Conservation (phyloP, 768 basidiomycete species). For the Exsudoporus frostii region DNA sequence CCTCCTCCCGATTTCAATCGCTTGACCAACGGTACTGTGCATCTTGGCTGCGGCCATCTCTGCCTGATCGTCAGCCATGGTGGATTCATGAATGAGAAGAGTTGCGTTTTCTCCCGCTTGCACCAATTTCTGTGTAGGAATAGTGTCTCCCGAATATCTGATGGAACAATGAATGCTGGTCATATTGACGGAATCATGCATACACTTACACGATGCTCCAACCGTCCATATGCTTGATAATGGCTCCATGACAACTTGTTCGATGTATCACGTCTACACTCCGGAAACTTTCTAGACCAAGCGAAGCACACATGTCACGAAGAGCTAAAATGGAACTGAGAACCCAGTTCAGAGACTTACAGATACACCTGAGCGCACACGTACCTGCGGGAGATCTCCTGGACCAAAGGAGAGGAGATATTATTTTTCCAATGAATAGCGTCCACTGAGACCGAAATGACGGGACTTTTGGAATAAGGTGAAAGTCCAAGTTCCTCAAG, state of each 20-base stretch:
- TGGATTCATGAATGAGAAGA: slow-evolving; percentile 91
- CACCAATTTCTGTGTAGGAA: slow-evolving; percentile 67
- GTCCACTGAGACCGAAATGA: slow-evolving; percentile 55
- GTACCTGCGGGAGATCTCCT: slow-evolving; percentile 4
- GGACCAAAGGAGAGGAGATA: slow-evolving; percentile 30
- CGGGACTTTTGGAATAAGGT: slow-evolving; percentile 44
- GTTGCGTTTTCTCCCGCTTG: slow-evolving; percentile 65
- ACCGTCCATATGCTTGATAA: slow-evolving; percentile 61
- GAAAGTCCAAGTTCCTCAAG: slow-evolving; percentile 70
- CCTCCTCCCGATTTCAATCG: slow-evolving; percentile 73
- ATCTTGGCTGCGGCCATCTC: slow-evolving; percentile 72
- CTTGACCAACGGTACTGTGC: slow-evolving; percentile 90
- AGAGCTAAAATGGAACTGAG: slow-evolving; percentile 45
- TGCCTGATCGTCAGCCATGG: slow-evolving; percentile 81
- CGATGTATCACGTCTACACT: slow-evolving; percentile 77
- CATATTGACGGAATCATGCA: neutral
- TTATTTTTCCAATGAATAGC: slow-evolving; percentile 47
- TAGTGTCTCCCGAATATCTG: slow-evolving; percentile 92
- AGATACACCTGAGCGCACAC: neutral
- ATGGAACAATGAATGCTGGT: neutral
- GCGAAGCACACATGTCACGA: slow-evolving; percentile 42
- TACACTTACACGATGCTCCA: slow-evolving; percentile 41
- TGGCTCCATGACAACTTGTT: slow-evolving; percentile 66
- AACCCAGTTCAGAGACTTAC: neutral
- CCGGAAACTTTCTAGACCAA: slow-evolving; percentile 58